phyloP scores from a whole-genome alignment of 495 filamentous ascomycete species.

The Pyrenopolyporus hunteri region DNA sequence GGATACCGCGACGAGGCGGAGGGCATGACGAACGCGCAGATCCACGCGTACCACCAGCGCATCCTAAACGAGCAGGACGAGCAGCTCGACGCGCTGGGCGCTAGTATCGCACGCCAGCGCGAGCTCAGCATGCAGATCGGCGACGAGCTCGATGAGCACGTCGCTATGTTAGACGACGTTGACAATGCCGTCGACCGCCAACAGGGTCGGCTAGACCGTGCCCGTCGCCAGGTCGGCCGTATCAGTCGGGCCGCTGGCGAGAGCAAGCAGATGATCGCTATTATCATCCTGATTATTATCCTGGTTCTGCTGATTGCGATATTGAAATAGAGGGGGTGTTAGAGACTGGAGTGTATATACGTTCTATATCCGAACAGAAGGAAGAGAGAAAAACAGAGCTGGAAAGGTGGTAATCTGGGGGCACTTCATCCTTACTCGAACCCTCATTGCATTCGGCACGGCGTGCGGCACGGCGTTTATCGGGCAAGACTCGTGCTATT shows the following conservation, averaged over 20 bases:
- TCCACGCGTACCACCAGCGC: slow-evolving; percentile 81
- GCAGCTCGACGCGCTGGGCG: slow-evolving; percentile 84
- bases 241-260: slow-evolving; percentile 77
- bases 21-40: slow-evolving; percentile 76
- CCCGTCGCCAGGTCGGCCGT: slow-evolving; percentile 69
- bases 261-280: slow-evolving; percentile 79
- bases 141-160: slow-evolving; percentile 91
- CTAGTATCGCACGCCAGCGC: slow-evolving; percentile 87
- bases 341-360: neutral
- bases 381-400: neutral
- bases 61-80: slow-evolving; percentile 88
- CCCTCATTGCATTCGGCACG: slow-evolving; percentile 39
- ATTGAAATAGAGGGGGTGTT: slow-evolving; percentile 63
- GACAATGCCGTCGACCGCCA: slow-evolving; percentile 84
- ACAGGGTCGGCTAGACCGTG: slow-evolving; percentile 72
- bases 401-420: neutral
- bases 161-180: slow-evolving; percentile 85
- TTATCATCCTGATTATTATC: slow-evolving; percentile 75
- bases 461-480: slow-evolving; percentile 36
- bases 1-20: slow-evolving; percentile 61
- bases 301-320: slow-evolving; percentile 79
- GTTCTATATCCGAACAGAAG: neutral
- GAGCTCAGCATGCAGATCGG: slow-evolving; percentile 96
- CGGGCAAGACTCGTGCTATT: slow-evolving; percentile 16
- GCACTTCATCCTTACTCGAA: too few relatives aligned